Evolutionary conservation across 192 early-diverging fungal species (phyloP), one percentile per base, ranked within the genome.

Genomic region (Fimicolochytrium jonesii): DNA sequence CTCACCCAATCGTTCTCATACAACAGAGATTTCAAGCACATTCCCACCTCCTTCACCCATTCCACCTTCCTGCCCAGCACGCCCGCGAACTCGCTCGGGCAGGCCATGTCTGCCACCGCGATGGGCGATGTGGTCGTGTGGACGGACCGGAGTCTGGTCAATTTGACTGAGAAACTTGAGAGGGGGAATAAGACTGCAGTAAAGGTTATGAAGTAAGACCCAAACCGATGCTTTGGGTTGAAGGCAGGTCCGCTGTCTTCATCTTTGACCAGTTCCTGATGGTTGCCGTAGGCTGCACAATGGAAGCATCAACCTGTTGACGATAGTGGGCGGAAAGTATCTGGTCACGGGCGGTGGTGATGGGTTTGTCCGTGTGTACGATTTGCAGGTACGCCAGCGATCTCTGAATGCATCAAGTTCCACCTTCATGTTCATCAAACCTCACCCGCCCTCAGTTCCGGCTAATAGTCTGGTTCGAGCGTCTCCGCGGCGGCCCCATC

Each of bases 311-410:
- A 79, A 73, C 35, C 46, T 62, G 25, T 10, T 80, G 5, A 59
- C 64, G 10, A 29, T 62, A 5, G 59, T 74, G n/a, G 50, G 55
- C 4, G 47, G 64, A 35, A 75, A 73, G 61, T 84, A 75, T 49
- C 36, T 84, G 10, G 64, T 83, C 5, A 76, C 82, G 15, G 82
- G 82, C 20, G 80, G 74, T 6, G 78, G 80, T 51, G 77, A 80
- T 18, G 82, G 81, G 1, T 53, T 60, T 23, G 72, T 84, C 29
- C 81, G 79, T 59, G 66, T 84, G 2, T 83, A 71, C 60, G 82
- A 84, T 52, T 32, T 81, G 22, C 78, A 83, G 62, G 76, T 80
- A 56, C n/a, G 7, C 28, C 5, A 59, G 29, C 44, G 7, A 6
- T 59, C 10, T n/a, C n/a, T n/a, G n/a, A n/a, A n/a, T n/a, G n/a